Percentiles rank a stretch among this genome's conserved stretches.
These are phyloP conservation scores for Globisporangium echinulatum DNA, from an alignment of 352 stramenopile species.

Conservation along the genomic window DNA sequence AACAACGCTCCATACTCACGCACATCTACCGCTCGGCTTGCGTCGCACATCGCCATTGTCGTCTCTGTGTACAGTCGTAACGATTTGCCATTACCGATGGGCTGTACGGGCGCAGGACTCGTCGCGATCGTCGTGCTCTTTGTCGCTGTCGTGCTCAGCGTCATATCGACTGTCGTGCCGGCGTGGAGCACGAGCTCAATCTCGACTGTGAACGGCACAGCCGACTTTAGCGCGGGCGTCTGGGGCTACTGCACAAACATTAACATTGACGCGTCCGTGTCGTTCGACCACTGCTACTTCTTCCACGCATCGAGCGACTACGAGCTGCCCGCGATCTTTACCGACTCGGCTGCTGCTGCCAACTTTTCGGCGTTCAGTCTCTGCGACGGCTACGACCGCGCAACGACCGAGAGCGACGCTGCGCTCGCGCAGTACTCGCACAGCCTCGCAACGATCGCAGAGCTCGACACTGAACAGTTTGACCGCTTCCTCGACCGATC, in stretches of 20 bases:
- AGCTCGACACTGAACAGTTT: conserved; percentile 45
- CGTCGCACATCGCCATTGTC: too few relatives aligned
- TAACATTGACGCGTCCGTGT: conserved; percentile 32
- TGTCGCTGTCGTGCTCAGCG: conserved; percentile 46
- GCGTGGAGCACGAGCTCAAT: conserved; percentile 57
- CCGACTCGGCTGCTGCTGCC: conserved; percentile 21
- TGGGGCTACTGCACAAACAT: conserved; percentile 67
- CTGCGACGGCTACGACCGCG: conserved; percentile 47
- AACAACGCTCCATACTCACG: too few relatives aligned
- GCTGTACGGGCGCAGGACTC: conserved; percentile 42
- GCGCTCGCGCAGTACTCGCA: conserved; percentile 26
- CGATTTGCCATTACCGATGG: conserved; percentile 20
- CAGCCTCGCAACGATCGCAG: conserved; percentile 28
- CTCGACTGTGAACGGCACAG: conserved; percentile 21
- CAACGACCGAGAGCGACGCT: conserved; percentile 17
- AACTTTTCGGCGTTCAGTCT: conserved; percentile 56
- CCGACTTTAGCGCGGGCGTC: conserved; percentile 49
- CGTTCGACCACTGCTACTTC: conserved; percentile 67
- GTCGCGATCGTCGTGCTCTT: conserved; percentile 55
- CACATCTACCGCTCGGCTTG: too few relatives aligned
- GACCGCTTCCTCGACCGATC: conserved; percentile 54
- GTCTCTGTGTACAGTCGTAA: too few relatives aligned
- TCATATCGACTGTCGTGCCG: conserved; percentile 54
- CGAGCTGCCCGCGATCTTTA: conserved; percentile 23
- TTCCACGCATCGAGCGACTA: conserved; percentile 61